Percentiles rank a stretch among this genome's conserved stretches.
Evolutionary conservation across 1,284 basidiomycete species (phyloP).

Genomic region (Trichosporon faecale): DNA sequence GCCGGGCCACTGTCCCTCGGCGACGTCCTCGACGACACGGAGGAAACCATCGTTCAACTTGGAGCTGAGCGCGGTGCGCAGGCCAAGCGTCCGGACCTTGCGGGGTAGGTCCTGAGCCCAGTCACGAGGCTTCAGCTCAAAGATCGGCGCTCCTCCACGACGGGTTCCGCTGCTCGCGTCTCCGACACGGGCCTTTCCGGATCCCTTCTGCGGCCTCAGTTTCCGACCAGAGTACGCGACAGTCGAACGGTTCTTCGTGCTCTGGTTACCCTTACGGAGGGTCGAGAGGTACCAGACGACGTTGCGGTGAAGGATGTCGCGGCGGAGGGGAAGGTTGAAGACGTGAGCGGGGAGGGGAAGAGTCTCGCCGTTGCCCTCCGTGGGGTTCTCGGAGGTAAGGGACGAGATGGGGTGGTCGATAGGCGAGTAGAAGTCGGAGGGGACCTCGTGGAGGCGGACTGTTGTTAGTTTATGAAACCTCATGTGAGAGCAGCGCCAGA

Average conservation of each 20-base stretch:
- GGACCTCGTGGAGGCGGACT: slow-evolving; percentile 20
- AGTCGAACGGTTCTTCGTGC: slow-evolving; percentile 84
- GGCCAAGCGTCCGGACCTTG: slow-evolving; percentile 88
- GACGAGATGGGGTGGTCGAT: slow-evolving; percentile 47
- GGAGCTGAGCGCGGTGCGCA: slow-evolving; percentile 79
- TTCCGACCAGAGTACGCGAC: slow-evolving; percentile 85
- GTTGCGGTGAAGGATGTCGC: slow-evolving; percentile 90
- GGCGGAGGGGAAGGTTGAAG: slow-evolving; percentile 80
- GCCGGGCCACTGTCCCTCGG: slow-evolving; percentile 54
- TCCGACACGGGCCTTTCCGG: slow-evolving; percentile 83
- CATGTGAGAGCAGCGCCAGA: neutral
- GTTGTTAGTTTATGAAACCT: neutral
- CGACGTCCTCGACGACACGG: slow-evolving; percentile 71
- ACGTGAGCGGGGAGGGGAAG: slow-evolving; percentile 54
- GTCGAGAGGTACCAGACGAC: slow-evolving; percentile 85
- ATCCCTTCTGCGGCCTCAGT: slow-evolving; percentile 87
- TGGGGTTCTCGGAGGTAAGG: slow-evolving; percentile 39
- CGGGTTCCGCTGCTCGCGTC: slow-evolving; percentile 85
- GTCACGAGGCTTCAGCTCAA: slow-evolving; percentile 84
- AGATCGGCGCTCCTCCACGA: slow-evolving; percentile 85
- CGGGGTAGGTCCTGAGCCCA: slow-evolving; percentile 85
- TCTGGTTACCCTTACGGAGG: slow-evolving; percentile 62
- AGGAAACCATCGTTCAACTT: slow-evolving; percentile 72
- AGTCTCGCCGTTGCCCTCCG: slow-evolving; percentile 29
- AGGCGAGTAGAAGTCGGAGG: slow-evolving; percentile 22